Conservation (phyloP, 1,139 yeast species). For the Kodamaea suecica region DNA sequence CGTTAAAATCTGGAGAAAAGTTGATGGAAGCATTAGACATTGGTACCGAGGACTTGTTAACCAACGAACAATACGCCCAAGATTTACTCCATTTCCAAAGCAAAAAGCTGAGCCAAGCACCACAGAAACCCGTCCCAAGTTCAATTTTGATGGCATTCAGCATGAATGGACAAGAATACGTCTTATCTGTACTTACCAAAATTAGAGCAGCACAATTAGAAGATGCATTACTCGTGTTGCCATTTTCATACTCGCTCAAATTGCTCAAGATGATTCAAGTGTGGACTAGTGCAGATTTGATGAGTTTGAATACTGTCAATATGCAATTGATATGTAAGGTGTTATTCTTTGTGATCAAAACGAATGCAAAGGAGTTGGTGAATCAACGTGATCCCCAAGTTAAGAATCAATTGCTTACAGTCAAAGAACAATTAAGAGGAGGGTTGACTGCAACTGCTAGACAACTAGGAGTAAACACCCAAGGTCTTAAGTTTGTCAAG, state of each 20-base stretch:
- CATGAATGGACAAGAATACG: constrained; percentile 73
- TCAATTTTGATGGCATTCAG: constrained; percentile 70
- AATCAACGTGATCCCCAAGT: constrained; percentile 62
- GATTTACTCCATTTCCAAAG: constrained; percentile 33
- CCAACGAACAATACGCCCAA: constrained; percentile 45
- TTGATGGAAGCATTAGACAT: constrained; percentile 89
- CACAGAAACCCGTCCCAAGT: constrained; percentile 59
- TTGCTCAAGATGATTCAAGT: constrained; percentile 69
- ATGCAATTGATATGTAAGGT: constrained; percentile 70
- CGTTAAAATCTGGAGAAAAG: constrained; percentile 92
- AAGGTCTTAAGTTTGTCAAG: constrained; percentile 72
- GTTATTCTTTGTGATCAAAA: constrained; percentile 65
- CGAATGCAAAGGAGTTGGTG: constrained; percentile 73
- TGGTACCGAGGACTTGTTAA: constrained; percentile 68
- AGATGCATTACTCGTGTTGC: constrained; percentile 86
- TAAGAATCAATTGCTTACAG: constrained; percentile 56
- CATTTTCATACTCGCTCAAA: constrained; percentile 77
- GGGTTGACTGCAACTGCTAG: constrained; percentile 52
- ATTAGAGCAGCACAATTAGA: constrained; percentile 85
- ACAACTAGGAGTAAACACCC: constrained; percentile 81
- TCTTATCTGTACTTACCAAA: constrained; percentile 63
- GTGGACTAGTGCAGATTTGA: constrained; percentile 58
- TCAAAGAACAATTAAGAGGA: constrained; percentile 53
- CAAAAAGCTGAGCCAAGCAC: constrained; percentile 44
- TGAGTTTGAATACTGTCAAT: constrained; percentile 44